Evolutionary conservation across 2,329 filamentous ascomycete genomes (phyloP), one percentile per base, ranked within the genome.

Genomic region (Cladophialophora carrionii): DNA sequence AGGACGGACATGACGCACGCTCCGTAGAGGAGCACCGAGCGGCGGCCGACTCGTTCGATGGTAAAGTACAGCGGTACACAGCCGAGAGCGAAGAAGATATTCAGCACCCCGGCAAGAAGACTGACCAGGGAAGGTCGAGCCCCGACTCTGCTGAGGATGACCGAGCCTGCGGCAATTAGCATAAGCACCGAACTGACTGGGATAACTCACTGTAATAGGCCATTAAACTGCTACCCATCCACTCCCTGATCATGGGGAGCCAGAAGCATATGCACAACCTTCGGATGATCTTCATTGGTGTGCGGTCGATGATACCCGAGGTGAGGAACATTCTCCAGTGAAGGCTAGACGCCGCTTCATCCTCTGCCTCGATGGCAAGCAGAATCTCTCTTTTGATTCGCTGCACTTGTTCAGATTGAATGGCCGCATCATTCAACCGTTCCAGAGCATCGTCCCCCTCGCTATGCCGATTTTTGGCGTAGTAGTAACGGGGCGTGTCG

Each of bases 401-500:
- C 22, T 67, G 59, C 24, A 72, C 68, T 31, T 58, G 62, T 49
- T 55, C 54, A 9, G 72, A 64, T 24, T 67, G 57, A 37, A 64
- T 48, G 14, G 65, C 57, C 10, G 69, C 68, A 22, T 58, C 52
- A 34, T 73, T 70, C 51, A 74, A 66, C 32, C 69, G 69, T 29
- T 68, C 56, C 3, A 75, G 70, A 6, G 71, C 68, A 26, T 53
- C 59, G 24, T 72, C 67, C 9, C 73, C 73, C 31, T 73, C 70
- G 1, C 51, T 63, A 24, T 70, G 69, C 12, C 71, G 69, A 55
- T 67, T 67, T n/a, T 63, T 68, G 2, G 72, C 68, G 52, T 72
- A 75, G 64, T 73, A 72, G 66, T 70, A 76, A 24, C 74, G 71
- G 12, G 73, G 72, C 7, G 71, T 71, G 58, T 74, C 71, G 55